A percentile compares a stretch with the other conserved stretches of the same genome.
Conservation (phyloP, 441 rosid species). For the Aquilaria agallochum region DNA sequence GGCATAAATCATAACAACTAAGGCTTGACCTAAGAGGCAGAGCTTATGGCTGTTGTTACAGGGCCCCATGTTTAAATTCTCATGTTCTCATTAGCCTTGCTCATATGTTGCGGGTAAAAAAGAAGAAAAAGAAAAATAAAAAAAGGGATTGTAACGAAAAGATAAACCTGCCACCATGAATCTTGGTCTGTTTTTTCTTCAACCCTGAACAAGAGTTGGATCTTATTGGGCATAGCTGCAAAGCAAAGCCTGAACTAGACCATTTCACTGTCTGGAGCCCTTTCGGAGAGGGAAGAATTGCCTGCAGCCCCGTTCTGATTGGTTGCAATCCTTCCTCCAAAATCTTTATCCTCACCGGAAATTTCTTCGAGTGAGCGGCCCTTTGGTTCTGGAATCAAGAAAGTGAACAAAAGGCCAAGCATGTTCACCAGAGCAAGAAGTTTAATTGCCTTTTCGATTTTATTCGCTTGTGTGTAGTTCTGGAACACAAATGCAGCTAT, state of each 20-base stretch:
- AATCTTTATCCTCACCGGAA: conserved; percentile 44
- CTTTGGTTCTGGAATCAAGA: conserved; percentile 63
- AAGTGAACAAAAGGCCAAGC: conserved; percentile 43
- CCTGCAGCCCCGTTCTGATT: conserved; percentile 12
- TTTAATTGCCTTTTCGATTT: conserved; percentile 35
- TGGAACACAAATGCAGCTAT: conserved; percentile 60
- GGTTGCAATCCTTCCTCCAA: conserved; percentile 3
- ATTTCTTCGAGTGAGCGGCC: conserved; percentile 64
- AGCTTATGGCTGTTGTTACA: too few relatives aligned
- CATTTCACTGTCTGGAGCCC: conserved; percentile 11
- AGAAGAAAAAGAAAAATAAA: too few relatives aligned
- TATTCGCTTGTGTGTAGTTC: conserved; percentile 27
- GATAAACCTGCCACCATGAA: too few relatives aligned
- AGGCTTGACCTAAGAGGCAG: too few relatives aligned
- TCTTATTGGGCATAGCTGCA: too few relatives aligned
- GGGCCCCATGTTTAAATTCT: too few relatives aligned
- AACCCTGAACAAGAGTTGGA: not conserved
- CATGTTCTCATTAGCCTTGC: too few relatives aligned
- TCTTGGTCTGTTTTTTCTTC: not conserved
- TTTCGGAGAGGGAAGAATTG: not conserved
- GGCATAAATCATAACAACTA: too few relatives aligned
- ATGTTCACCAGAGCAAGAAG: conserved; percentile 43
- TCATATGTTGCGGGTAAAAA: too few relatives aligned
- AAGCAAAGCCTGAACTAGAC: conserved; percentile 7
- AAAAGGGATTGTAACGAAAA: too few relatives aligned